These are phyloP conservation scores for Teratosphaeria pseudoeucalypti DNA, from an alignment of 2,329 filamentous ascomycete species.

Conservation along the genomic window DNA sequence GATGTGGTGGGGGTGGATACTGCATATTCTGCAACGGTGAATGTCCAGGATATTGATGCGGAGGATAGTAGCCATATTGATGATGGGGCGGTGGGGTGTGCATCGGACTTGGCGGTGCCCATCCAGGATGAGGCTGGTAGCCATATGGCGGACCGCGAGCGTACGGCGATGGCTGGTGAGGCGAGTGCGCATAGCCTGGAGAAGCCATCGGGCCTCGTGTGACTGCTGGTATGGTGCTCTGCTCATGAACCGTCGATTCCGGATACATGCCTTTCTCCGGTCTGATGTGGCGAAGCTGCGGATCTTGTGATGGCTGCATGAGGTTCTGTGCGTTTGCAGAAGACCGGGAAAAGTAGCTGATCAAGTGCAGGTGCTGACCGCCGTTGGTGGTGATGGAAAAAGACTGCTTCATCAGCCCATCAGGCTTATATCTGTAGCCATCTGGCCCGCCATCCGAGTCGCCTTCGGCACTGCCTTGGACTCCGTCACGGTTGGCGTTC, in stretches of 20 bases:
- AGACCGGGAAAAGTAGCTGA: constrained; percentile 88
- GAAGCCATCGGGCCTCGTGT: constrained; percentile 61
- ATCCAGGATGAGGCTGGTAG: constrained; percentile 28
- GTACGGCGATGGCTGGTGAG: constrained; percentile 33
- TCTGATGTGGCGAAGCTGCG: constrained; percentile 66
- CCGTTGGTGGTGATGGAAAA: constrained; percentile 95
- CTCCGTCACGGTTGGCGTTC: constrained; percentile 59
- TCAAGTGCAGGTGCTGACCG: constrained; percentile 87
- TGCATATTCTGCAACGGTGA: constrained; percentile 25
- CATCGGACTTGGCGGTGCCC: constrained; percentile 33
- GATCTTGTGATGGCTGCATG: constrained; percentile 71
- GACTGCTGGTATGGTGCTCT: constrained; percentile 67
- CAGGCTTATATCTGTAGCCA: constrained; percentile 88
- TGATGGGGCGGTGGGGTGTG: constrained; percentile 28
- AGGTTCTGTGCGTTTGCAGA: constrained; percentile 63
- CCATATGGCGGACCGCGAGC: constrained; percentile 30
- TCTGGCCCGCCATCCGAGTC: constrained; percentile 69
- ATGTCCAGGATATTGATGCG: constrained; percentile 17
- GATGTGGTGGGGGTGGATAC: constrained; percentile 23
- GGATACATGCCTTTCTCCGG: constrained; percentile 94
- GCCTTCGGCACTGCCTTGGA: constrained; percentile 65
- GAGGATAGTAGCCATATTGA: constrained; percentile 24
- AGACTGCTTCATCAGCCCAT: constrained; percentile 98
- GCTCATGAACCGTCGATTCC: constrained; percentile 84
- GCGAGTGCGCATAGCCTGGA: constrained; percentile 45